A percentile compares a stretch with the other conserved stretches of the same genome.
Conservation (phyloP, 805 yeast genomes). For the Pichia cabralensis region DNA sequence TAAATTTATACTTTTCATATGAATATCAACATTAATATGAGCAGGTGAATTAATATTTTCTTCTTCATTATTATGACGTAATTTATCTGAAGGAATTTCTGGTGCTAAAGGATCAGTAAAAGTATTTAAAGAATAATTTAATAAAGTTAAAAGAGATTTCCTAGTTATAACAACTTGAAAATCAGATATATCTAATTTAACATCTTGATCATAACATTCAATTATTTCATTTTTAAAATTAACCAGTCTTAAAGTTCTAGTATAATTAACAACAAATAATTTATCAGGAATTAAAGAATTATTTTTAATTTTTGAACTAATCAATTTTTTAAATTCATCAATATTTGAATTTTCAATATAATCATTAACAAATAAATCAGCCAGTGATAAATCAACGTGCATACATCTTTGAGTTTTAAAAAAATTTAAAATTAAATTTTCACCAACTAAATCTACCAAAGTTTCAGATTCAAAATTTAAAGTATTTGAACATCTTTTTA, state of each 20-base stretch:
- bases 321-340: conserved; percentile 53
- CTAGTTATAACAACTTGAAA: conserved; percentile 68
- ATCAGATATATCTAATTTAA: conserved; percentile 66
- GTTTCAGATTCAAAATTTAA: conserved; percentile 51
- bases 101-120: conserved; percentile 76
- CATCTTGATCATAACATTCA: conserved; percentile 69
- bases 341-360: conserved; percentile 54
- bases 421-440: conserved; percentile 49
- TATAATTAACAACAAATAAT: conserved; percentile 50
- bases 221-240: conserved; percentile 41
- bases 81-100: conserved; percentile 57
- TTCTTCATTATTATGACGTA: conserved; percentile 60
- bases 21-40: conserved; percentile 58
- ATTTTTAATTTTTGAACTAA: conserved; percentile 50
- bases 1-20: conserved; percentile 61
- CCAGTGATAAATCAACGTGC: conserved; percentile 54
- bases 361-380: conserved; percentile 65
- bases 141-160: conserved; percentile 62
- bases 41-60: conserved; percentile 54
- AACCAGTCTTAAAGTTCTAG: conserved; percentile 50
- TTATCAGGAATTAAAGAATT: conserved; percentile 30
- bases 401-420: conserved; percentile 50
- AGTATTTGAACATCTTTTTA: conserved; percentile 60
- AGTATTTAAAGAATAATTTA: conserved; percentile 77
- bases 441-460: conserved; percentile 65